Base-by-base conservation (phyloP, 2,329 filamentous ascomycete species). In the Capronia americana region DNA sequence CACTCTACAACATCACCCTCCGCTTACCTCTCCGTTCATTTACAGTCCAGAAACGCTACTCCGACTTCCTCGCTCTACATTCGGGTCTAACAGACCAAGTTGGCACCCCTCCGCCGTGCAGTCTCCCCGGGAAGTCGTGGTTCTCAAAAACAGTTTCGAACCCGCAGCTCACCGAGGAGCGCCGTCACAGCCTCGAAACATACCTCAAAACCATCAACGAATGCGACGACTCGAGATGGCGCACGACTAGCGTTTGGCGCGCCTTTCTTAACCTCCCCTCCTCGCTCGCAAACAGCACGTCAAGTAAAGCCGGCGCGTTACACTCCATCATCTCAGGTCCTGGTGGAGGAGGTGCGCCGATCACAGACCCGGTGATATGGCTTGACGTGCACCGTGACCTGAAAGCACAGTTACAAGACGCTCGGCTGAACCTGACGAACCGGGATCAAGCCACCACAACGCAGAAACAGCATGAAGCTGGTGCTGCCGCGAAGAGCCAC, bases 41-140 rank as follows among this genome's bases (percentile, higher is more conserved):
- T 71, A 85, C 82, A 51, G 77, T 88, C 63, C 81, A 81, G 54
- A 89, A 89, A 75, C 86, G 87, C 70, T 90, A 89, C 79, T 87
- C 86, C 59, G 87, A 89, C 76, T 90, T 90, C 76, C 75, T 79
- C 51, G 73, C 80, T 61, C 84, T 90, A 63, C 82, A 90, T 76
- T 75, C 76, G 3, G 76, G 80, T 1, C 79, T 89, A 6, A 78
- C 78, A 38, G 79, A 80, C 24, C 82, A 87, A 70, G 81, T 83
- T 6, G 82, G 81, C 69, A 68, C 77, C 11, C 71, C 84, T 8
- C 86, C 87, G 1, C 87, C 87, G 0, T 78, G 77, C 0, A 70
- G 85, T 0, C 79, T 89, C 0, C 87, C 87, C 1, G 74, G 79
- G 0, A 90, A 90, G 73, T 85, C 84, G 11, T 89, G 87, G 86